Evolutionary conservation across 176 grass and related monocot genomes (phyloP).

Genomic region (Carex cristatella): DNA sequence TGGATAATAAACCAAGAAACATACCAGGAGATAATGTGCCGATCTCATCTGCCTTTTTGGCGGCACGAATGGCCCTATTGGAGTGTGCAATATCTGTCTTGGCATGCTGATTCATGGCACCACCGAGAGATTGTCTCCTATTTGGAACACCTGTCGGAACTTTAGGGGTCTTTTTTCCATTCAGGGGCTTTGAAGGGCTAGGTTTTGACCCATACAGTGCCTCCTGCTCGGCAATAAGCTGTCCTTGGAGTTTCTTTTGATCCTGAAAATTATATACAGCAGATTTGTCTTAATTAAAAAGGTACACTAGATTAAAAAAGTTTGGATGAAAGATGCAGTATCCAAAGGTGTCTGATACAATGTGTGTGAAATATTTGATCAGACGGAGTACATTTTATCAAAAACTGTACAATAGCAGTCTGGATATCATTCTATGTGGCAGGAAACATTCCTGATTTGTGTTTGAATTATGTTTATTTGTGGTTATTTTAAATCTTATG

Average conservation of each 20-base stretch:
- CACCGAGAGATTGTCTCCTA: slow-evolving; percentile 39
- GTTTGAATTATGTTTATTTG: background rate
- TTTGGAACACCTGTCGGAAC: slow-evolving; percentile 24
- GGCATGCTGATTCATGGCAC: slow-evolving; percentile 27
- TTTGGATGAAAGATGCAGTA: background rate
- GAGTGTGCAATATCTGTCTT: slow-evolving; percentile 37
- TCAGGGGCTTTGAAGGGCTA: slow-evolving; percentile 57
- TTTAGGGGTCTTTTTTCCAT: slow-evolving; percentile 38
- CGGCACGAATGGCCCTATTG: slow-evolving; percentile 25
- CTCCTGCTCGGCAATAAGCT: slow-evolving; percentile 66
- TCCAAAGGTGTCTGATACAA: background rate
- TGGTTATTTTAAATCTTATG: background rate
- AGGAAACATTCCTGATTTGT: background rate
- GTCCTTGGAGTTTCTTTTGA: slow-evolving; percentile 63
- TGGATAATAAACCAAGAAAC: background rate
- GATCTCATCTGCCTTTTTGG: slow-evolving; percentile 40
- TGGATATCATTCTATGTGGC: background rate
- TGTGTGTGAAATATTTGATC: background rate
- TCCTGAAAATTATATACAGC: slow-evolving; percentile 36
- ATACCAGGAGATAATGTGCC: slow-evolving; percentile 44
- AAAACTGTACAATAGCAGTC: background rate
- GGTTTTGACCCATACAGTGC: slow-evolving; percentile 61
- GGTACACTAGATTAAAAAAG: background rate
- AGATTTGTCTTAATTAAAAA: background rate
- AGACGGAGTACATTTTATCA: background rate